Conservation (phyloP, 2,329 filamentous ascomycete genomes). For the Trichoderma sp. region DNA sequence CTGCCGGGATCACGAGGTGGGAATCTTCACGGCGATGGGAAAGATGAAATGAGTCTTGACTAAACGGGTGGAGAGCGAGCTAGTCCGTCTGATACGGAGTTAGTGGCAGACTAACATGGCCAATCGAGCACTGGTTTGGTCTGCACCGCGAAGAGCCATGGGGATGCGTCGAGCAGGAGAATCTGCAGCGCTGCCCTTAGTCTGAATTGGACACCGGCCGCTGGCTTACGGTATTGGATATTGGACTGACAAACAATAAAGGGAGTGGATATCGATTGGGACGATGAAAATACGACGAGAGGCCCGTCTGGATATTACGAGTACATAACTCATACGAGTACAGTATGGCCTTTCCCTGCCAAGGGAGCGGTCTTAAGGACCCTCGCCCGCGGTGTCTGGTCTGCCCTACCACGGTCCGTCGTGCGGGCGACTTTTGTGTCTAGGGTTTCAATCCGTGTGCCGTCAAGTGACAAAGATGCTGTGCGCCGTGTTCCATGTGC, state of each 20-base stretch:
- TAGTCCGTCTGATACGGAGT: constrained; percentile 14
- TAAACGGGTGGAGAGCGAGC: constrained; percentile 7
- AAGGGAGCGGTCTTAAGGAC: constrained; percentile 9
- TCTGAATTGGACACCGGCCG: constrained; percentile 13
- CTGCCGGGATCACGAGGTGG: constrained; percentile 12
- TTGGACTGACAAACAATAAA: background rate
- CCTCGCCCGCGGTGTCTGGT: background rate
- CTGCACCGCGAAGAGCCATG: background rate
- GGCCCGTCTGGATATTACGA: background rate
- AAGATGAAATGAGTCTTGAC: constrained; percentile 5
- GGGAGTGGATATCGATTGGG: constrained; percentile 9
- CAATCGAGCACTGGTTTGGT: background rate
- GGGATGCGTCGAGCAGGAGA: background rate
- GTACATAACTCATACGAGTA: background rate
- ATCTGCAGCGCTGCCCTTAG: constrained; percentile 6
- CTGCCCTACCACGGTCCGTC: background rate
- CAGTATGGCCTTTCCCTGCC: constrained; percentile 1
- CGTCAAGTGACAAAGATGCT: background rate
- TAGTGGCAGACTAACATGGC: constrained; percentile 3
- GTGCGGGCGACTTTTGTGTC: background rate
- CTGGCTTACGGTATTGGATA: background rate
- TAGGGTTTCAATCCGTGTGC: background rate
- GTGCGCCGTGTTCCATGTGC: background rate
- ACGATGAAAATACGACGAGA: background rate
- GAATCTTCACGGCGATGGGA: background rate